A percentile compares a stretch with the other conserved stretches of the same genome.
phyloP scores from a whole-genome alignment of 495 filamentous ascomycete genomes.

The Monascus purpureus region DNA sequence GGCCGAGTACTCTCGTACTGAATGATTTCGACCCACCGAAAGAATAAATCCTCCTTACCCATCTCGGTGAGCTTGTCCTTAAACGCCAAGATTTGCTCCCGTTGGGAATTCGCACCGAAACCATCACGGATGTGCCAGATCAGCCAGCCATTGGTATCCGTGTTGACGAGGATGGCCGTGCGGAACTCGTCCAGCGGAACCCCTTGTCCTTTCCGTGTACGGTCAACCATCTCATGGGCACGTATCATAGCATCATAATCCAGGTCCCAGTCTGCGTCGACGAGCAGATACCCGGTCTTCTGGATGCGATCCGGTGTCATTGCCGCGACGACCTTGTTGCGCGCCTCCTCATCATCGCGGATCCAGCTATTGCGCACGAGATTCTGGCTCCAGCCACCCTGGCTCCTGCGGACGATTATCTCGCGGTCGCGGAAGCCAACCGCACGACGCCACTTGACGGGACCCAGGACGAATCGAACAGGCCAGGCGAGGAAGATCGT shows the following conservation, averaged over 20 bases:
- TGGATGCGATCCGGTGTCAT: slow-evolving; percentile 45
- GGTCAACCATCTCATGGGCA: slow-evolving; percentile 46
- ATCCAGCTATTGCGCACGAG: slow-evolving; percentile 31
- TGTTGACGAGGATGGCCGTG: slow-evolving; percentile 50
- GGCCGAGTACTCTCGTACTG: slow-evolving; percentile 66
- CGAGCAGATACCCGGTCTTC: slow-evolving; percentile 69
- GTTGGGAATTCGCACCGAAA: slow-evolving; percentile 23
- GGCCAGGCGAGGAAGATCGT: slow-evolving; percentile 65
- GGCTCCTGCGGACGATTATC: slow-evolving; percentile 58
- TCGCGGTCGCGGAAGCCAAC: slow-evolving; percentile 58
- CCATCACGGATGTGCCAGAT: slow-evolving; percentile 40
- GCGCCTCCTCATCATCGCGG: slow-evolving; percentile 30
- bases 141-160: slow-evolving; percentile 52
- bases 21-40: slow-evolving; percentile 70
- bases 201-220: slow-evolving; percentile 30
- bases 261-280: slow-evolving; percentile 68
- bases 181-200: slow-evolving; percentile 39
- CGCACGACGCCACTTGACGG: slow-evolving; percentile 53
- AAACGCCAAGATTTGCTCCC: slow-evolving; percentile 54
- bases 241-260: slow-evolving; percentile 63
- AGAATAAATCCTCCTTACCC: slow-evolving; percentile 76
- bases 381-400: slow-evolving; percentile 20
- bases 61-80: slow-evolving; percentile 53
- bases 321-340: slow-evolving; percentile 44
- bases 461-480: slow-evolving; percentile 49